A percentile compares a stretch with the other conserved stretches of the same genome.
Evolutionary conservation across 805 yeast species (phyloP).

Genomic region (Yamadazyma scolyti): DNA sequence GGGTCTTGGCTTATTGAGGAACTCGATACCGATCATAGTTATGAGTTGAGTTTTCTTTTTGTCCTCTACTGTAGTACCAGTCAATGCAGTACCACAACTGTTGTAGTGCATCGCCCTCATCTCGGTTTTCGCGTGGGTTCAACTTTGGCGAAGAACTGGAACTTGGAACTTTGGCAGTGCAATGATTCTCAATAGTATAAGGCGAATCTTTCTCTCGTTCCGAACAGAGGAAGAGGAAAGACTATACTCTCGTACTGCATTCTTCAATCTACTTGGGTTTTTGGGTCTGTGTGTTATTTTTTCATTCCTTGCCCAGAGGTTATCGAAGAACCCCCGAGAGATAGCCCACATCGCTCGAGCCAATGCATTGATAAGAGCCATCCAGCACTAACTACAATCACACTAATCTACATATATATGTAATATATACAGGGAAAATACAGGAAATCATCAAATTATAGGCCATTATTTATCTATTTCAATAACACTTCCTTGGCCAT

Average conservation of each 20-base stretch:
- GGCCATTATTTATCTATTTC: conserved; percentile 9
- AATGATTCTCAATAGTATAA: conserved; percentile 70
- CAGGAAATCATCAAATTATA: conserved; percentile 3
- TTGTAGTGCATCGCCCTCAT: background rate
- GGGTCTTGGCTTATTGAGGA: conserved; percentile 22
- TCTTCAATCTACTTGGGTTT: conserved; percentile 74
- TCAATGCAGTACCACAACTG: background rate
- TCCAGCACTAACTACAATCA: conserved; percentile 12
- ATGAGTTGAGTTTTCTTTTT: conserved; percentile 36
- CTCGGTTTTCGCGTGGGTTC: too few relatives aligned
- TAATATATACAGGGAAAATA: background rate
- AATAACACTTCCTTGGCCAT: conserved; percentile 81
- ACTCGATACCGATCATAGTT: conserved; percentile 65
- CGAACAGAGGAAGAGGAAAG: conserved; percentile 85
- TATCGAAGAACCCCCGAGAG: conserved; percentile 30
- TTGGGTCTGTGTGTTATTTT: conserved; percentile 77
- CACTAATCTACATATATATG: conserved; percentile 1
- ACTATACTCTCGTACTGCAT: conserved; percentile 69
- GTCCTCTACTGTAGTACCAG: conserved; percentile 1
- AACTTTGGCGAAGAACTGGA: too few relatives aligned
- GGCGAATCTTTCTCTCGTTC: conserved; percentile 77
- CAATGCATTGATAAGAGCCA: conserved; percentile 21
- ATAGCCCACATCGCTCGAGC: conserved; percentile 27
- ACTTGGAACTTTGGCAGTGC: too few relatives aligned
- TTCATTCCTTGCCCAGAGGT: conserved; percentile 71